A percentile compares a stretch with the other conserved stretches of the same genome.
These are phyloP conservation scores for Prunus salicina DNA, from an alignment of 306 rosid genomes.

Conservation along the genomic window DNA sequence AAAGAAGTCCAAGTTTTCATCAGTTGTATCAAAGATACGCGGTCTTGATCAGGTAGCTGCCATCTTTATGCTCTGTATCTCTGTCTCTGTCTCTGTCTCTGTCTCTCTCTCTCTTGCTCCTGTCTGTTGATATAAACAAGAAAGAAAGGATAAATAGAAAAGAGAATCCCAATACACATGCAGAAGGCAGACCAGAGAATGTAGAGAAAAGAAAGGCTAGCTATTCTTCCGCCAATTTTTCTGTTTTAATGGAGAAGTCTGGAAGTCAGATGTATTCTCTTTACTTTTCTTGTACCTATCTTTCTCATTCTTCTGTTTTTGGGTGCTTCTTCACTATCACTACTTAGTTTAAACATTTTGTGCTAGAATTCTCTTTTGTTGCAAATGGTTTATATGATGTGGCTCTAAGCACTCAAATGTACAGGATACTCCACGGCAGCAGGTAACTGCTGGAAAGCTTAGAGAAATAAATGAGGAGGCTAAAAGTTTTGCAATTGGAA, in stretches of 20 bases:
- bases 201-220: not conserved
- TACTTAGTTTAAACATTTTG: constrained; percentile 12
- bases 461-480: constrained; percentile 96
- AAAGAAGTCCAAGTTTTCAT: constrained; percentile 88
- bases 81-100: constrained; percentile 1
- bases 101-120: not conserved
- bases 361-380: constrained; percentile 8
- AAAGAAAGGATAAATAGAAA: not conserved
- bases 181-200: not conserved
- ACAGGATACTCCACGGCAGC: constrained; percentile 90
- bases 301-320: not conserved
- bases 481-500: constrained; percentile 82
- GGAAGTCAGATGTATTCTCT: not conserved
- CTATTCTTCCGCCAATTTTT: not conserved
- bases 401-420: constrained; percentile 19
- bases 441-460: constrained; percentile 95
- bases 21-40: constrained; percentile 92
- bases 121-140: not conserved
- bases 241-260: not conserved
- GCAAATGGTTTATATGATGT: constrained; percentile 22
- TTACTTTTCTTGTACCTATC: not conserved
- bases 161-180: not conserved
- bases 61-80: not conserved
- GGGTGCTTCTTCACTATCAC: not conserved
- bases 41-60: constrained; percentile 90